Conservation (phyloP, 768 basidiomycete genomes). For the Hygrocybe punicea region DNA sequence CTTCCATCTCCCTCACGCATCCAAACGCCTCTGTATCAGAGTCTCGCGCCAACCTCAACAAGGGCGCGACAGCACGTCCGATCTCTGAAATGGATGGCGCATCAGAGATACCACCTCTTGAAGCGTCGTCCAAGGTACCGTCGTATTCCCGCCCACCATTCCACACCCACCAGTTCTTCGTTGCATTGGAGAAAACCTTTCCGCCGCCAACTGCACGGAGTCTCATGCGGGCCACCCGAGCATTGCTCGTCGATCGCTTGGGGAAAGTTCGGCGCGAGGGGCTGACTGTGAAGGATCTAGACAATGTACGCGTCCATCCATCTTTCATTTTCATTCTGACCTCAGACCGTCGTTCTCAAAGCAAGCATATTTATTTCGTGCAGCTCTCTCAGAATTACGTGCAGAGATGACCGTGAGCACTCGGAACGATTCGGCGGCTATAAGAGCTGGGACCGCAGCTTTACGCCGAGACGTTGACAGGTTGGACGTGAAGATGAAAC, state of each 20-base stretch:
- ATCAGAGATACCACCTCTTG: neutral
- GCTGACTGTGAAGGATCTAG: constrained; percentile 71
- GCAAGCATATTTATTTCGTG: constrained; percentile 95
- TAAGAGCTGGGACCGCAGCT: constrained; percentile 70
- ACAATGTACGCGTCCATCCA: constrained; percentile 56
- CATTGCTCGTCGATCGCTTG: constrained; percentile 71
- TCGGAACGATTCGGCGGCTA: constrained; percentile 79
- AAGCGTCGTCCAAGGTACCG: constrained; percentile 15
- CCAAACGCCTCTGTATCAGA: neutral
- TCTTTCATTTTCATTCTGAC: neutral
- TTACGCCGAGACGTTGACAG: constrained; percentile 84
- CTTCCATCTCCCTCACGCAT: neutral
- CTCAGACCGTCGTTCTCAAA: constrained; percentile 28
- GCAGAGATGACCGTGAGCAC: constrained; percentile 80
- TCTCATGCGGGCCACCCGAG: constrained; percentile 81
- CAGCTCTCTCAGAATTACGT: constrained; percentile 85
- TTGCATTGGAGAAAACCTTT: constrained; percentile 68
- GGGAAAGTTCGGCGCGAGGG: constrained; percentile 70
- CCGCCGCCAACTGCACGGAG: constrained; percentile 68
- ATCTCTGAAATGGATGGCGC: neutral
- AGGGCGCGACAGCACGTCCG: neutral
- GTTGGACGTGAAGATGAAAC: constrained; percentile 88
- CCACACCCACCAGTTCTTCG: constrained; percentile 76
- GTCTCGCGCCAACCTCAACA: no score
- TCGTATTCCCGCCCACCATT: constrained; percentile 71